phyloP scores from a whole-genome alignment of 1,284 basidiomycete genomes.

The Ustanciosporium gigantosporum region DNA sequence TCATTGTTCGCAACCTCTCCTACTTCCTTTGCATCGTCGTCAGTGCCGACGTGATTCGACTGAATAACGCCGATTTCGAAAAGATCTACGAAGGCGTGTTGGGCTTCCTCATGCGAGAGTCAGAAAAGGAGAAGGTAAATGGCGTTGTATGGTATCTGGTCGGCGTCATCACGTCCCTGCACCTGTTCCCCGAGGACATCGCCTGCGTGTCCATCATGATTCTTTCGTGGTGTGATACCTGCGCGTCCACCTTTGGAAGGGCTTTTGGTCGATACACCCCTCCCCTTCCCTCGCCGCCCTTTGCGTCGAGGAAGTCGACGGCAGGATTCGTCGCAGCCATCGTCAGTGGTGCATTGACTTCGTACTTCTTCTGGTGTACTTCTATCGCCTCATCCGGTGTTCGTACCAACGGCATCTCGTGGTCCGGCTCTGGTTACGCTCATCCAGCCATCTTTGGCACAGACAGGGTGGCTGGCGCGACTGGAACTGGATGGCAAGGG shows the following conservation, averaged over 20 bases:
- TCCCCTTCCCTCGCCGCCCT: conserved; percentile 74
- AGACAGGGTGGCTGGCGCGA: conserved; percentile 17
- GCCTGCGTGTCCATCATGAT: conserved; percentile 57
- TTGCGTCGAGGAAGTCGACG: conserved; percentile 80
- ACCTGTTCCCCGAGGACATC: conserved; percentile 63
- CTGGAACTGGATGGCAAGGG: conserved; percentile 47
- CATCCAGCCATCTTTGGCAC: conserved; percentile 52
- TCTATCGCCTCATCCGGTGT: conserved; percentile 43
- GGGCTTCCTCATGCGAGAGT: conserved; percentile 91
- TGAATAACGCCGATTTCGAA: conserved; percentile 73
- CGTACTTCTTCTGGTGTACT: conserved; percentile 75
- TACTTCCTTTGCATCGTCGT: conserved; percentile 73
- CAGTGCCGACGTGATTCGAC: conserved; percentile 77
- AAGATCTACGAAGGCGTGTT: conserved; percentile 74
- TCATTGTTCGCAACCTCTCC: conserved; percentile 71
- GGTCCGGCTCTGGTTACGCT: conserved; percentile 32
- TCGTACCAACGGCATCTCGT: conserved; percentile 49
- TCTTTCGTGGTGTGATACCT: conserved; percentile 95
- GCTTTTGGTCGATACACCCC: conserved; percentile 78
- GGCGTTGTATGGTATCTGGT: conserved; percentile 95
- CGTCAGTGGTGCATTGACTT: conserved; percentile 74
- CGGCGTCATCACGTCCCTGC: conserved; percentile 81
- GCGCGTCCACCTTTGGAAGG: conserved; percentile 89
- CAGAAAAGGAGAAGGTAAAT: conserved; percentile 69
- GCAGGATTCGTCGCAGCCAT: conserved; percentile 88